Conservation (phyloP, 1,284 basidiomycete genomes). For the Sporisorium iseilematis-ciliati region DNA sequence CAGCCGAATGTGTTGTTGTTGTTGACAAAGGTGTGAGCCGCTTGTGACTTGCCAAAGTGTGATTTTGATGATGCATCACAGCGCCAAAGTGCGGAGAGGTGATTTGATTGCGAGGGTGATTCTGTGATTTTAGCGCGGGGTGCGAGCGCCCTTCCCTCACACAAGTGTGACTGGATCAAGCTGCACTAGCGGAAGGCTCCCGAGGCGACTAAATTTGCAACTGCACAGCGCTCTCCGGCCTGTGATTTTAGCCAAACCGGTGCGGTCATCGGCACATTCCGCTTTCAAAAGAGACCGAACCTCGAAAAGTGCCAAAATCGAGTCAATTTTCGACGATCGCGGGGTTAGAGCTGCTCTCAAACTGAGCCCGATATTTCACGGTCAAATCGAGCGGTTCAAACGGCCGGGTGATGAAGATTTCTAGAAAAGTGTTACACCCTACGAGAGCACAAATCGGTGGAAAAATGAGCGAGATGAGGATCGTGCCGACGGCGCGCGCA, state of each 20-base stretch:
- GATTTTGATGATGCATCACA: background rate
- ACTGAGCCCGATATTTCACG: constrained; percentile 7
- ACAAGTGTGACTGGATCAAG: too few relatives aligned
- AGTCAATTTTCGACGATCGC: background rate
- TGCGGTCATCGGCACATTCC: constrained; percentile 32
- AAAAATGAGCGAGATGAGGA: background rate
- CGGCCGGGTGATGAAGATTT: constrained; percentile 2
- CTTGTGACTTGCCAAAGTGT: background rate
- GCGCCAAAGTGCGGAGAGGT: background rate
- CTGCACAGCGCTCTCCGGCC: background rate
- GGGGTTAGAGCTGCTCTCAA: background rate
- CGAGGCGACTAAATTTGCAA: background rate
- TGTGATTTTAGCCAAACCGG: background rate
- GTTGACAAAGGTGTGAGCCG: background rate
- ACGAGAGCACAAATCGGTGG: background rate
- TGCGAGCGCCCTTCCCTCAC: background rate
- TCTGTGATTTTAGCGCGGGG: background rate
- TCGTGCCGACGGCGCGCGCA: constrained; percentile 4
- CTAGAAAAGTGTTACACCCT: background rate
- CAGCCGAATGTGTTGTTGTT: background rate
- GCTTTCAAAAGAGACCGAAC: constrained; percentile 23
- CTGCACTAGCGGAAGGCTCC: constrained; percentile 19
- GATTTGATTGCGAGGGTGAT: background rate
- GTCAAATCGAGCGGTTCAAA: background rate
- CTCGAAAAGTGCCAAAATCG: background rate